Evolutionary conservation across 1,284 basidiomycete species (phyloP), one percentile per base, ranked within the genome.

Genomic region (Porogramme epimiltina): DNA sequence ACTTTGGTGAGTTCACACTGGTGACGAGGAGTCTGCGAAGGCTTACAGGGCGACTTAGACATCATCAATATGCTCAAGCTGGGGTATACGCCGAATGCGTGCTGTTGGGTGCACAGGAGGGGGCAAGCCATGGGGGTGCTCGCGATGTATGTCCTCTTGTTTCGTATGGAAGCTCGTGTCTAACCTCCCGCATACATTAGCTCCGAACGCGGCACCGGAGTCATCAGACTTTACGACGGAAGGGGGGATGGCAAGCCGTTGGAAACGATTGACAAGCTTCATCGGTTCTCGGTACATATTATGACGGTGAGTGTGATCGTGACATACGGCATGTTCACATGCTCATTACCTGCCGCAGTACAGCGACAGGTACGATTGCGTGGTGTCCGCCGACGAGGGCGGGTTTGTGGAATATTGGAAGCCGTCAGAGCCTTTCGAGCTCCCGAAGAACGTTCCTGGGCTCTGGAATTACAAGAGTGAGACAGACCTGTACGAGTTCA

Each of bases 61-160:
- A 97, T 99, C 91, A 99, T 99, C 69, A 99, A 98, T 70, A 98
- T 98, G 74, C 82, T 99, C 56, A 92, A 93, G 64, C 76, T 99
- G 45, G 86, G 82, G 0, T 98, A 84, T 66, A 82, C 78, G 16
- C 96, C 96, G 6, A 85, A 88, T 59, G 79, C 91, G 3, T 94
- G 91, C 64, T 94, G 91, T 66, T 99, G 95, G 96, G 88, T 98
- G 3, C 96, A 98, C 69, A 79, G 78, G 50, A 81, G 89, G 19
- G 94, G 95, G 31, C 87, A 95, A 60, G 94, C 91, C 0, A 90
- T 93, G 65, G 85, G 89, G 18, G 68, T 99, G 11, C 79, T 99
- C 3, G 97, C 96, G 28, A 79, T 99, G 84, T 94, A 68, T 56
- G 87, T 73, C 8, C 13, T 19, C 33, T 31, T 40, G 41, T 15